These are phyloP conservation scores for Quercus mongolica DNA, from an alignment of 306 rosid genomes.

Conservation along the genomic window DNA sequence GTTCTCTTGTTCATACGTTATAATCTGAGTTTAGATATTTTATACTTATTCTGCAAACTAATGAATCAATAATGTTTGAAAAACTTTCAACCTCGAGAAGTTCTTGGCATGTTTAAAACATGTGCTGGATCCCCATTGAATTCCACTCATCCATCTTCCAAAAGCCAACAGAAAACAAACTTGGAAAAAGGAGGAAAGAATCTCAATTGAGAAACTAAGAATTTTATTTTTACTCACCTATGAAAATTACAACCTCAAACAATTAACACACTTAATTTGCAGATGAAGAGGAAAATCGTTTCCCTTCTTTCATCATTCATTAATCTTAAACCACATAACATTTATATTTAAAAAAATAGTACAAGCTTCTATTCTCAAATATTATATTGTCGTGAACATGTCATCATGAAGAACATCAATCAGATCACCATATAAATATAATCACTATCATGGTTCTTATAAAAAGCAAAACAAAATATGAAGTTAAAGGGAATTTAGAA, in stretches of 20 bases:
- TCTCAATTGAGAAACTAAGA: too few species aligned
- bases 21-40: too few species aligned
- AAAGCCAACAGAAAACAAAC: too few species aligned
- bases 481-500: background rate
- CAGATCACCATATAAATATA: background rate
- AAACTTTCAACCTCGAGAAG: too few species aligned
- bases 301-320: background rate
- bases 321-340: background rate
- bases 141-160: too few species aligned
- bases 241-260: background rate
- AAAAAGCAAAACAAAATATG: background rate
- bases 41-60: too few species aligned
- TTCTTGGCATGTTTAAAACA: too few species aligned
- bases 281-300: background rate
- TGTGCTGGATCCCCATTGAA: too few species aligned
- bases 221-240: background rate
- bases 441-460: background rate
- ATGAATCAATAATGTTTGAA: too few species aligned
- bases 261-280: background rate
- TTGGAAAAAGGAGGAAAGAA: too few species aligned
- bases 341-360: background rate
- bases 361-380: background rate
- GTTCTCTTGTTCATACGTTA: too few species aligned
- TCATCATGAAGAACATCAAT: background rate
- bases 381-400: background rate